These are phyloP conservation scores for Diplogelasinospora grovesii DNA, from an alignment of 495 filamentous ascomycete genomes.

Conservation along the genomic window DNA sequence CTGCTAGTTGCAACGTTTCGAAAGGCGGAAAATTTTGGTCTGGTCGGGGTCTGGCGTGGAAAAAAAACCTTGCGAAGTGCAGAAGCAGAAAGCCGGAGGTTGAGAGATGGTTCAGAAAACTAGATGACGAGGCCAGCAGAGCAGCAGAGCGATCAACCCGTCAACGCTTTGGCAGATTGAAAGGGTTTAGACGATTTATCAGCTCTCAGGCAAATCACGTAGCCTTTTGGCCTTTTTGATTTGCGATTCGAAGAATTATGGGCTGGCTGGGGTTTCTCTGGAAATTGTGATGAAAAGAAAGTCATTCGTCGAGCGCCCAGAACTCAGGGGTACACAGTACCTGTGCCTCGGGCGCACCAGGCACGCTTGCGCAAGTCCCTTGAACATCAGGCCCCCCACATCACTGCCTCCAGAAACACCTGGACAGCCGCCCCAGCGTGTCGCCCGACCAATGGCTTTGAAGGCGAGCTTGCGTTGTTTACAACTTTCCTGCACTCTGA, in stretches of 20 bases:
- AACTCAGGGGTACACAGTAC: slow-evolving; percentile 1
- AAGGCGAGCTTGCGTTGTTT: slow-evolving; percentile 10
- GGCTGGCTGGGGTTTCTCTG: slow-evolving; percentile 28
- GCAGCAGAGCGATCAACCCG: slow-evolving; percentile 13
- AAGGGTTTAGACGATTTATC: slow-evolving; percentile 28
- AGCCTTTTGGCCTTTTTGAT: slow-evolving; percentile 9
- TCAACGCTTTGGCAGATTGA: slow-evolving; percentile 16
- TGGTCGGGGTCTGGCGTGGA: neutral
- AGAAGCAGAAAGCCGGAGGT: slow-evolving; percentile 7
- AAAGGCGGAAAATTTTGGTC: neutral
- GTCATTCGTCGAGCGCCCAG: slow-evolving; percentile 18
- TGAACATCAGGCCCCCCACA: slow-evolving; percentile 5
- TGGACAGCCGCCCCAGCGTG: slow-evolving; percentile 6
- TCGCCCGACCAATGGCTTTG: slow-evolving; percentile 11
- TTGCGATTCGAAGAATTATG: slow-evolving; percentile 27
- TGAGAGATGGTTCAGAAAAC: slow-evolving; percentile 13
- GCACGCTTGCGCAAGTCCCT: slow-evolving; percentile 4
- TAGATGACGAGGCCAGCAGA: slow-evolving; percentile 9
- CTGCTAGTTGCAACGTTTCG: slow-evolving; percentile 1
- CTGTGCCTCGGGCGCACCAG: neutral
- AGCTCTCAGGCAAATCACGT: slow-evolving; percentile 20
- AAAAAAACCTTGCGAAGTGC: slow-evolving; percentile 1
- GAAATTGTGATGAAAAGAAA: slow-evolving; percentile 15
- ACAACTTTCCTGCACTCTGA: slow-evolving; percentile 9
- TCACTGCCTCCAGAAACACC: slow-evolving; percentile 1